Conservation (phyloP, 2,329 filamentous ascomycete genomes). For the Coniochaeta pulveracea region DNA sequence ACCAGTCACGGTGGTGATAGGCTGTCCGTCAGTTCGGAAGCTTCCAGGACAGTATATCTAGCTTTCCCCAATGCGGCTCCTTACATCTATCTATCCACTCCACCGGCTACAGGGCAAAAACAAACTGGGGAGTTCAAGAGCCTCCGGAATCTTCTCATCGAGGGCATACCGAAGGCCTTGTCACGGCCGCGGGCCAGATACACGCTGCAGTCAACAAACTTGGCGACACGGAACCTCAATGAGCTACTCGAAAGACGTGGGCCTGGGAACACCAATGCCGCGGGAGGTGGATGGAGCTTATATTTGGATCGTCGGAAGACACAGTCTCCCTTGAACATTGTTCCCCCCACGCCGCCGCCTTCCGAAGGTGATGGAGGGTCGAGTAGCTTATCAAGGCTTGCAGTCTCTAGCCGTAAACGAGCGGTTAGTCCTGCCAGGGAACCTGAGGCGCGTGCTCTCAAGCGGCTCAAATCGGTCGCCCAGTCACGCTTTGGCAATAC, state of each 20-base stretch:
- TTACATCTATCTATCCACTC: slow-evolving; percentile 55
- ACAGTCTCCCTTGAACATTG: slow-evolving; percentile 42
- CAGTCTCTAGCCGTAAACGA: slow-evolving; percentile 8
- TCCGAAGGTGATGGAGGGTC: slow-evolving; percentile 22
- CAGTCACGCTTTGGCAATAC: slow-evolving; percentile 59
- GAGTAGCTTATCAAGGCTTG: slow-evolving; percentile 5
- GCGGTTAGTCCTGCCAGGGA: slow-evolving; percentile 13
- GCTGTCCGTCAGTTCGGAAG: slow-evolving; percentile 38
- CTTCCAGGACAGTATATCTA: slow-evolving; percentile 63
- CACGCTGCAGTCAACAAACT: slow-evolving; percentile 52
- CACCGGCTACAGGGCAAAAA: slow-evolving; percentile 24
- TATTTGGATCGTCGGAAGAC: slow-evolving; percentile 54
- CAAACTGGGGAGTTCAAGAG: slow-evolving; percentile 44
- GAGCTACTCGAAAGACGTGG: slow-evolving; percentile 61
- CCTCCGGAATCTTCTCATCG: slow-evolving; percentile 59
- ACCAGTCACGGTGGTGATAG: slow-evolving; percentile 1
- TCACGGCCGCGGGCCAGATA: slow-evolving; percentile 65
- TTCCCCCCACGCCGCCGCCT: slow-evolving; percentile 34
- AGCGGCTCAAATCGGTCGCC: slow-evolving; percentile 51
- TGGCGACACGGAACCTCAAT: slow-evolving; percentile 60
- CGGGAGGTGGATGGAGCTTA: slow-evolving; percentile 68
- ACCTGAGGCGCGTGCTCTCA: slow-evolving; percentile 28
- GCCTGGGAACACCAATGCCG: slow-evolving; percentile 56
- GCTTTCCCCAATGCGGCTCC: slow-evolving; percentile 75
- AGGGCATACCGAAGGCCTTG: slow-evolving; percentile 73